Base-by-base conservation (phyloP, 331 rosid genomes). In the Stylosanthes scabra region DNA sequence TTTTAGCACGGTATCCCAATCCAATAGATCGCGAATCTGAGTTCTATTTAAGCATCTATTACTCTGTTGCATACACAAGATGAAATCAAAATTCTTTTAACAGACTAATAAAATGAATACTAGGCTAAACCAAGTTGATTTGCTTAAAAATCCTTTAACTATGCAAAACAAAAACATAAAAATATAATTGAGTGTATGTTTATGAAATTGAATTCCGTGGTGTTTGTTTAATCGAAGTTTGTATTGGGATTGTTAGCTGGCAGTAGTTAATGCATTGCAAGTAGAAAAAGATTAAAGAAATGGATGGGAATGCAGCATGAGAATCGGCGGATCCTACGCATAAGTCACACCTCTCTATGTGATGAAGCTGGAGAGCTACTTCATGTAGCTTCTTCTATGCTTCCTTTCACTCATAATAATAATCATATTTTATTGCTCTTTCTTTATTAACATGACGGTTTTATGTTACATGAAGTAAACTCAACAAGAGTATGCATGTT, bases 211-310 rank as follows among this genome's bases (percentile, higher is more conserved):
- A 52, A 45, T 70, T 61, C 41, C 42, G 56, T 68, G 63, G 37
- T 34, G 70, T 68, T 40, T n/a, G n/a, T n/a, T n/a, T n/a, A n/a
- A n/a, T n/a, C n/a, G n/a, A n/a, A n/a, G n/a, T n/a, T n/a, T 14
- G 75, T 54, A 37, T 70, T 84, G 91, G 90, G 85, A 83, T 82
- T 83, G 93, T 74, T 84, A 89, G 97, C 93, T 91, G 96, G 96
- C 96, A 78, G 84, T 67, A 74, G 52, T 62, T 71, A 71, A 74
- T 72, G 70, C 73, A 78, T 59, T 39, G 47, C 60, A 75, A 34
- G 62, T 52, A 59, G 75, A 73, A 57, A 42, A 61, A 50, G 20
- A 52, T n/a, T 62, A 80, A 51, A 56, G 71, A 66, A 58, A 34
- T 49, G 39, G 44, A 63, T 52, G 16, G 69, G 20, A 68, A 54